Conservation (phyloP, 768 basidiomycete genomes). For the Coprinopsis cinerea region DNA sequence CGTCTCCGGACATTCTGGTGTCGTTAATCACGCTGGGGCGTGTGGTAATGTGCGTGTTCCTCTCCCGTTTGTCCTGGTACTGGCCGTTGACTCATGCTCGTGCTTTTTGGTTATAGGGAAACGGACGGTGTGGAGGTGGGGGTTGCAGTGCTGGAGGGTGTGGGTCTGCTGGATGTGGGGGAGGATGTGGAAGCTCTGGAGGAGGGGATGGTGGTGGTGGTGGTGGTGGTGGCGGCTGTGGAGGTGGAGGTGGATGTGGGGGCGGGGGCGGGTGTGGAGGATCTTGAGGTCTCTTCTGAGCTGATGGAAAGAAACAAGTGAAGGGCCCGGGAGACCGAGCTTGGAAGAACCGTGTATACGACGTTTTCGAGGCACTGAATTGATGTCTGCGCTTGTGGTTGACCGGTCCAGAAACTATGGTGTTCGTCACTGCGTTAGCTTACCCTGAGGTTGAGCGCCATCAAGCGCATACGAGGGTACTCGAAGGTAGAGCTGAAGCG, state of each 20-base stretch:
- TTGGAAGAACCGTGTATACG: too few species aligned
- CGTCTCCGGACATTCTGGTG: background rate
- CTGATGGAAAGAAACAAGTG: background rate
- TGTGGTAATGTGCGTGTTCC: constrained; percentile 2
- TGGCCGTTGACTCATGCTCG: background rate
- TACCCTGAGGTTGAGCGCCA: too few species aligned
- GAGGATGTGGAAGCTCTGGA: background rate
- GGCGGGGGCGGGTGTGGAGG: background rate
- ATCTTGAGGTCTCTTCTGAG: background rate
- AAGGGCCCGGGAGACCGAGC: too few species aligned
- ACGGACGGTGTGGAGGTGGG: constrained; percentile 1
- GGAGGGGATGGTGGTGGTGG: constrained; percentile 1
- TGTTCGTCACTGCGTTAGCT: too few species aligned
- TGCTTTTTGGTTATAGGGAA: background rate
- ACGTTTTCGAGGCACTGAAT: too few species aligned
- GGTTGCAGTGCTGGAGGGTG: constrained; percentile 1
- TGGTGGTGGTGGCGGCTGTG: background rate
- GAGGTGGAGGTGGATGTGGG: background rate
- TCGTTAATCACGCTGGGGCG: constrained; percentile 4
- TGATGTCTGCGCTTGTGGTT: too few species aligned
- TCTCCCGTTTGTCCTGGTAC: background rate
- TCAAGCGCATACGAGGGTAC: too few species aligned
- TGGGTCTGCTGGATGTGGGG: background rate
- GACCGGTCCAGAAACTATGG: too few species aligned
- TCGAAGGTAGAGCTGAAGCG: too few species aligned